A percentile compares a stretch with the other conserved stretches of the same genome.
Conservation (phyloP, 106 monocot genomes). For the Gastrodia elata region DNA sequence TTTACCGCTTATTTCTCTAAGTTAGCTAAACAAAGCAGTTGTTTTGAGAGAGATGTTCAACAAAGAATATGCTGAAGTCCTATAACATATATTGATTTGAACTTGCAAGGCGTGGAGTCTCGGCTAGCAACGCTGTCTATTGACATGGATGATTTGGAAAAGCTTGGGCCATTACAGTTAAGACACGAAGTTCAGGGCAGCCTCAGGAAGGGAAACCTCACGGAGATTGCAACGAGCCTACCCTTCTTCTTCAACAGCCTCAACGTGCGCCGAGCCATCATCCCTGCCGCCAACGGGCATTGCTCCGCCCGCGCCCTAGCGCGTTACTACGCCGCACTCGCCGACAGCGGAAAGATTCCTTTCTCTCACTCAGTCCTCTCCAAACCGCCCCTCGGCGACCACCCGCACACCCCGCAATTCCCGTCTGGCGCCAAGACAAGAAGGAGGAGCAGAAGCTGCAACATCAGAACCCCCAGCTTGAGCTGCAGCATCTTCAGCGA, state of each 20-base stretch:
- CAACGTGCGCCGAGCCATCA: conserved; percentile 72
- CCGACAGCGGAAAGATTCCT: conserved; percentile 46
- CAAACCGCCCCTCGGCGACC: conserved; percentile 61
- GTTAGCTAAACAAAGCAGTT: too few species aligned
- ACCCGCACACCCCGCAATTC: conserved; percentile 55
- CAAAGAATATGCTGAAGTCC: too few species aligned
- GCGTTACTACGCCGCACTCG: conserved; percentile 81
- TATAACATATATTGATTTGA: too few species aligned
- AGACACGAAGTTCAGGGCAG: conserved; percentile 32
- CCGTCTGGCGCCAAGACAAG: conserved; percentile 22
- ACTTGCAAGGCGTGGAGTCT: conserved; percentile 72
- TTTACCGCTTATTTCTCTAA: too few species aligned
- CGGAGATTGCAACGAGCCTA: conserved; percentile 37
- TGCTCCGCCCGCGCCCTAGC: conserved; percentile 90
- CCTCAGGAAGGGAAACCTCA: conserved; percentile 27
- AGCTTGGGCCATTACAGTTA: conserved; percentile 22
- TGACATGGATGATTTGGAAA: conserved; percentile 59
- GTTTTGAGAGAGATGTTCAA: too few species aligned
- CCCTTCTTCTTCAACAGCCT: conserved; percentile 86
- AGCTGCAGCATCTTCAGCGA: not conserved
- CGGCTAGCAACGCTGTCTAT: conserved; percentile 73
- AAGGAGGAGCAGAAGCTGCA: conserved; percentile 28
- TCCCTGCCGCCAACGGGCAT: conserved; percentile 97
- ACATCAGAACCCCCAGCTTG: conserved; percentile 8
- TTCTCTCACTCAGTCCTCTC: conserved; percentile 50